Evolutionary conservation across 2,329 filamentous ascomycete species (phyloP), one percentile per base, ranked within the genome.

Genomic region (Davidsoniella eucalypti): DNA sequence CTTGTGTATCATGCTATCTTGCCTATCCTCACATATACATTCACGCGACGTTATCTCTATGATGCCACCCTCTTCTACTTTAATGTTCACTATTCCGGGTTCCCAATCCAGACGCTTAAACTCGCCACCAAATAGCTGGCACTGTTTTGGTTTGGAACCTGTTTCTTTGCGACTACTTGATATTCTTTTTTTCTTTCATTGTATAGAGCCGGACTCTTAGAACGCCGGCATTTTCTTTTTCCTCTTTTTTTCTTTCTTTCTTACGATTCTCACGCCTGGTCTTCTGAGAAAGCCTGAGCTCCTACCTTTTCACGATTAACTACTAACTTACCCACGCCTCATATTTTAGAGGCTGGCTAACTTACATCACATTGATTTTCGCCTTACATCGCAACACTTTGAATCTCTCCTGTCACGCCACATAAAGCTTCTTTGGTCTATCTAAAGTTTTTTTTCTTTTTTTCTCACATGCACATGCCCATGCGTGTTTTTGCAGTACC

Each of bases 391-490:
- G 7, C 23, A 14, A 17, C 45, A 5, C 18, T 14, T 39, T 45
- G 14, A 16, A 45, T 38, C 14, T 21, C 10, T 33, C 23, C 16
- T 46, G 10, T 14, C 45, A 21, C 17, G 8, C 29, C 25, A 12
- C 8, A 7, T 17, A 33, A 23, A 44, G n/a, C 17, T 21, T 17
- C 39, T 38, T 23, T 38, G 50, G 21, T 4, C 21, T 5, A 23
- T 23, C 21, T 23, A 23, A 5, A 5, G 21, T 23, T 26, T 46
- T 43, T 12, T 14, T 44, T 49, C 36, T 23, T 37, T 50, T 29
- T 50, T 46, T 16, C 17, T 43, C 10, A 49, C 47, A 49, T 49
- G 47, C 47, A 49, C 47, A 49, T 49, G 47, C 40, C 47, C 47
- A 49, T 49, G 47, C 47, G 40, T 49, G 47, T 43, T 42, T 43